phyloP scores from a whole-genome alignment of 257 asterid species.

The Jaltomata sinuosa region DNA sequence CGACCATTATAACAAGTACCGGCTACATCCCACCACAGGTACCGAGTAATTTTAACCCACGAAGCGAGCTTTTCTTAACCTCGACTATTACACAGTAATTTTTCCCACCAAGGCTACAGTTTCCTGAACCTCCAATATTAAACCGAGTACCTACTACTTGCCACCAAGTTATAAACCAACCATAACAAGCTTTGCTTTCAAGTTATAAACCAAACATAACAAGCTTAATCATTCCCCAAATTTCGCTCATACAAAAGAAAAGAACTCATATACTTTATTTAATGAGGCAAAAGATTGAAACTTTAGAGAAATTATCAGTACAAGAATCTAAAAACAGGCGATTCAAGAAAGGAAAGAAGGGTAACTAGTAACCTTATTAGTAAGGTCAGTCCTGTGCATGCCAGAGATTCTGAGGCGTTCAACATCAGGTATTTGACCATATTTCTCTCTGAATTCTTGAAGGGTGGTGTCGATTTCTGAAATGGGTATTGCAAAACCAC shows the following conservation, averaged over 20 bases:
- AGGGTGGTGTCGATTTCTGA: conserved; percentile 63
- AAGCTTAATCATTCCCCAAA: background rate
- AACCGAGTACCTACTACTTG: background rate
- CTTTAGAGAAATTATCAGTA: background rate
- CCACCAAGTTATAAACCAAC: background rate
- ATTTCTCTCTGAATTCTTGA: conserved; percentile 47
- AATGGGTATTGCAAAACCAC: conserved; percentile 72
- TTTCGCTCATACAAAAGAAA: background rate
- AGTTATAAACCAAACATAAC: background rate
- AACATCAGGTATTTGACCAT: conserved; percentile 38
- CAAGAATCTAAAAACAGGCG: background rate
- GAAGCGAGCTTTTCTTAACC: background rate
- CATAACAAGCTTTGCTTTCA: background rate
- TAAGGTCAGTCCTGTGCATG: conserved; percentile 60
- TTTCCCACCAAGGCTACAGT: background rate
- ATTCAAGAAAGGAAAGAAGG: background rate
- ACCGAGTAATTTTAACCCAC: background rate
- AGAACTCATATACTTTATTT: background rate
- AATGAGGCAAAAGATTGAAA: background rate
- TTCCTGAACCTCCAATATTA: background rate
- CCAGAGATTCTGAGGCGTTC: conserved; percentile 48
- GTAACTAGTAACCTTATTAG: conserved; percentile 39
- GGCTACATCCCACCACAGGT: background rate
- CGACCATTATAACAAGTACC: background rate
- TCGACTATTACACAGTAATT: background rate